phyloP scores from a whole-genome alignment of 768 basidiomycete species.

The Candolleomyces eurysporus region DNA sequence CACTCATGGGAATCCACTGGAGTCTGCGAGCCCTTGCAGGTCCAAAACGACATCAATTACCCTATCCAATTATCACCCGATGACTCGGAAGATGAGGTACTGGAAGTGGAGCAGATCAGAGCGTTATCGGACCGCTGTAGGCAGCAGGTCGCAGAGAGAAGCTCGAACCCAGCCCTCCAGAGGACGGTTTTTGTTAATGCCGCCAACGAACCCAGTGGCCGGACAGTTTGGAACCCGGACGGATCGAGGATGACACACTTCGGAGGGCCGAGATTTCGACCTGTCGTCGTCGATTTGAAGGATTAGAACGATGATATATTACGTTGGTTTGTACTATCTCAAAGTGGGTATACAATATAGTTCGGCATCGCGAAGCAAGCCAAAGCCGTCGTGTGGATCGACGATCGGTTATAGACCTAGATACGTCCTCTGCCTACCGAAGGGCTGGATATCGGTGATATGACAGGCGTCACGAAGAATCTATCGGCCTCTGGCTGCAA shows the following conservation, averaged over 20 bases:
- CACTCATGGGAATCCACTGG: constrained; percentile 32
- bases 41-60: constrained; percentile 19
- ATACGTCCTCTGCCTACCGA: no score
- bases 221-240: constrained; percentile 16
- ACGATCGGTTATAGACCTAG: no score
- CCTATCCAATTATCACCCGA: constrained; percentile 6
- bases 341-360: no score
- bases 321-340: no score
- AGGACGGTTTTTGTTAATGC: constrained; percentile 47
- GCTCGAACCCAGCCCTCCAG: not conserved
- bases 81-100: constrained; percentile 2
- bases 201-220: constrained; percentile 36
- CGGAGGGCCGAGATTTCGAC: constrained; percentile 41
- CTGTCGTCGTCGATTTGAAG: constrained; percentile 43
- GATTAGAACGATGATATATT: constrained; percentile 17
- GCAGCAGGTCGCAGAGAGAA: not conserved
- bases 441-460: no score
- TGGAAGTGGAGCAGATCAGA: not conserved
- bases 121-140: not conserved
- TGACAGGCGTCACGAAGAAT: no score
- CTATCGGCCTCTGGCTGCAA: no score
- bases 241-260: constrained; percentile 21
- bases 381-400: no score
- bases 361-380: no score
- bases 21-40: constrained; percentile 15